phyloP scores from a whole-genome alignment of 257 asterid species.

The Euphrasia confusa region DNA sequence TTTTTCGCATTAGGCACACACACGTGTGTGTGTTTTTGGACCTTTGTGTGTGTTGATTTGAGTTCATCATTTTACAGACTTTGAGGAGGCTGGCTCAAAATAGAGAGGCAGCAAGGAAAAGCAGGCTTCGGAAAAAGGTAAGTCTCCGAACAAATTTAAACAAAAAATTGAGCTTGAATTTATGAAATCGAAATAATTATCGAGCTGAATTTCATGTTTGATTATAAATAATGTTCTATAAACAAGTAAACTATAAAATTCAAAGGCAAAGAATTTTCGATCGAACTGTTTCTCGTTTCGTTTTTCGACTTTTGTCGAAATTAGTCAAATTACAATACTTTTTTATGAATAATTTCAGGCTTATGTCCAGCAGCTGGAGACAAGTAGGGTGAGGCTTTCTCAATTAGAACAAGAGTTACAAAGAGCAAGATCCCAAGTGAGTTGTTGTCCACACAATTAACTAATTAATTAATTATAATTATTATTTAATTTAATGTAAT shows the following conservation, averaged over 20 bases:
- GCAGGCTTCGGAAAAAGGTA: conserved; percentile 91
- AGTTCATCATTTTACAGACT: conserved; percentile 36
- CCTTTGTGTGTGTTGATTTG: not conserved
- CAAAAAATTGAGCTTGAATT: too few species aligned
- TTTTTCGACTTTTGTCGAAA: not conserved
- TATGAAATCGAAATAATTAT: too few species aligned
- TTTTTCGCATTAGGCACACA: too few species aligned
- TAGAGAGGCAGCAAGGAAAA: conserved; percentile 96
- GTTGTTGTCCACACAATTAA: not conserved
- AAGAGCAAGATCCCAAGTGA: conserved; percentile 77
- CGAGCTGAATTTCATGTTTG: too few species aligned
- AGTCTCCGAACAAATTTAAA: not conserved
- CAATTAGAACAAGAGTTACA: conserved; percentile 82
- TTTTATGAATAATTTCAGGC: conserved; percentile 42
- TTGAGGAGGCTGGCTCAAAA: conserved; percentile 94
- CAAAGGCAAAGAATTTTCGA: too few species aligned
- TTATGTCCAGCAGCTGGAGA: conserved; percentile 86
- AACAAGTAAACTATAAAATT: too few species aligned
- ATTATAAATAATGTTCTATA: too few species aligned
- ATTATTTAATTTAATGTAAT: not conserved
- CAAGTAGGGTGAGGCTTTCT: conserved; percentile 76
- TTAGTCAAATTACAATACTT: not conserved
- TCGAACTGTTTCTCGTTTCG: too few species aligned
- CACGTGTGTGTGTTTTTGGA: not conserved
- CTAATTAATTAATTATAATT: too few species aligned